phyloP scores from a whole-genome alignment of 495 filamentous ascomycete species.

The Penicillium manginii region DNA sequence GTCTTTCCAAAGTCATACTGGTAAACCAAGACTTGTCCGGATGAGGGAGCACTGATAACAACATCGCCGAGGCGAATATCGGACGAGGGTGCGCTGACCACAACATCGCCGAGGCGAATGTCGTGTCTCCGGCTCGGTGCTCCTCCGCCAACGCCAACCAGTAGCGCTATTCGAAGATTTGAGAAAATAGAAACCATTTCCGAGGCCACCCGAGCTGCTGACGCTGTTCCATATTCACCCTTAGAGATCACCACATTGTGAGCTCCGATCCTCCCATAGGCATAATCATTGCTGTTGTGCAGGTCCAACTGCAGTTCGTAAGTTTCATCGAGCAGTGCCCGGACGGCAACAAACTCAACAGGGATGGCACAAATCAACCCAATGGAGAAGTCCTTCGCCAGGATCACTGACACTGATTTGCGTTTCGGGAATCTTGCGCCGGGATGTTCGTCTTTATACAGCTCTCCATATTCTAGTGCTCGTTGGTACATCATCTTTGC shows the following conservation, averaged over 20 bases:
- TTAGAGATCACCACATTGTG: constrained; percentile 5
- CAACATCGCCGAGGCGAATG: constrained; percentile 29
- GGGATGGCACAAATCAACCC: constrained; percentile 10
- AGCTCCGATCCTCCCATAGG: neutral
- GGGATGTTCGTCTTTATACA: too few relatives aligned
- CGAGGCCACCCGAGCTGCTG: neutral
- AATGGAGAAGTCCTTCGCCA: neutral
- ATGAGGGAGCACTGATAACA: constrained; percentile 23
- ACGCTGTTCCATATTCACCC: constrained; percentile 1
- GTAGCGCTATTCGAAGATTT: neutral
- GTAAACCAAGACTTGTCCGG: constrained; percentile 13
- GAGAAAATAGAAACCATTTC: neutral
- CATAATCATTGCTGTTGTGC: constrained; percentile 3
- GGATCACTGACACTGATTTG: too few relatives aligned
- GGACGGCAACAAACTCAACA: neutral
- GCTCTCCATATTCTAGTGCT: too few relatives aligned
- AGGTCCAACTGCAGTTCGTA: neutral
- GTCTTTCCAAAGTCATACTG: constrained; percentile 32
- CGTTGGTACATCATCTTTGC: too few relatives aligned
- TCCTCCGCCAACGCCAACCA: constrained; percentile 7
- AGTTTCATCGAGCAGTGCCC: constrained; percentile 4
- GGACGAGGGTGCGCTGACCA: constrained; percentile 20
- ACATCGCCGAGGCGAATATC: constrained; percentile 20
- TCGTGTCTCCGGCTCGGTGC: neutral
- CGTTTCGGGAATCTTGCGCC: too few relatives aligned